Conservation (phyloP, 805 yeast species). For the Kazachstania africana region DNA sequence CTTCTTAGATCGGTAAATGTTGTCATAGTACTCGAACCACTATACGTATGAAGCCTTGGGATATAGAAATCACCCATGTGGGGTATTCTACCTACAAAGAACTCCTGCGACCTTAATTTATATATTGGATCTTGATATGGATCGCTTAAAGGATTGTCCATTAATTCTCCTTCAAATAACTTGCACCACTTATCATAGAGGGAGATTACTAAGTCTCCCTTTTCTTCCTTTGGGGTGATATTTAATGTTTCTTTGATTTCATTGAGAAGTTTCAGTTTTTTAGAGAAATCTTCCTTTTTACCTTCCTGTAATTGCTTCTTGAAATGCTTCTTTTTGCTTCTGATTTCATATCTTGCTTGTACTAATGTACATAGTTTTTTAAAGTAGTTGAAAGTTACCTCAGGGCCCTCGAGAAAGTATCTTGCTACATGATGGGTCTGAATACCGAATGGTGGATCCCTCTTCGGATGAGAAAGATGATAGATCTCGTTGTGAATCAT, state of each 20-base stretch:
- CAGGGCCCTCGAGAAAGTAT: constrained; percentile 15
- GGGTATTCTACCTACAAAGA: constrained; percentile 22
- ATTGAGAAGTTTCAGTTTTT: constrained; percentile 11
- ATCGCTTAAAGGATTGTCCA: constrained; percentile 19
- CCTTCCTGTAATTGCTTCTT: constrained; percentile 7
- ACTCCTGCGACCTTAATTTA: constrained; percentile 20
- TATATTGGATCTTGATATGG: constrained; percentile 20
- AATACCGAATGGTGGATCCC: constrained; percentile 19
- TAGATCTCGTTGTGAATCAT: constrained; percentile 20
- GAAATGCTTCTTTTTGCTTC: neutral
- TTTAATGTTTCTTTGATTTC: constrained; percentile 12
- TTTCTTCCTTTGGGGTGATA: constrained; percentile 7
- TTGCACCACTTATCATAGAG: constrained; percentile 18
- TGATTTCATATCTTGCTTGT: constrained; percentile 3
- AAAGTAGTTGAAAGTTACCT: constrained; percentile 14
- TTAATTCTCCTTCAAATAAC: constrained; percentile 15
- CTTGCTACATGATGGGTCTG: constrained; percentile 14
- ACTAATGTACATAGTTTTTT: constrained; percentile 16
- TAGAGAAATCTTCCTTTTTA: constrained; percentile 9
- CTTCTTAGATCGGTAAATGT: constrained; percentile 9
- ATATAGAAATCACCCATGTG: constrained; percentile 24
- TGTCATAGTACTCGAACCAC: neutral
- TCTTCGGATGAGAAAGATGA: constrained; percentile 15
- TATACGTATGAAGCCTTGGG: constrained; percentile 13
- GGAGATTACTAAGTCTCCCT: constrained; percentile 4